Evolutionary conservation across 2,329 filamentous ascomycete species (phyloP).

Genomic region (Delphinella strobiligena): DNA sequence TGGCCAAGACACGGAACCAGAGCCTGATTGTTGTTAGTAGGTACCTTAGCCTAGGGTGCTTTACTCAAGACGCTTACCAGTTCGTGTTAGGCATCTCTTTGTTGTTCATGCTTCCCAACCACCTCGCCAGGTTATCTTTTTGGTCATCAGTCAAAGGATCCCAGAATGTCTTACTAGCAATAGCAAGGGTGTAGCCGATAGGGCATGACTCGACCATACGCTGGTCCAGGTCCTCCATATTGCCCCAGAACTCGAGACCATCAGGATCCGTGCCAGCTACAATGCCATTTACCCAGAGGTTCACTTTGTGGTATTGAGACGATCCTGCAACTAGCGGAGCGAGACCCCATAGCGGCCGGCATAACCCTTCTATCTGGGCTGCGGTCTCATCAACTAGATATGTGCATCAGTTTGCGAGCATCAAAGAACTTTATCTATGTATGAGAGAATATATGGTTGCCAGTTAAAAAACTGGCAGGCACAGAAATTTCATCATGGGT

Average conservation of each 20-base stretch:
- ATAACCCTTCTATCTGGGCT: slow-evolving; percentile 65
- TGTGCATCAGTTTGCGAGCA: too few species aligned
- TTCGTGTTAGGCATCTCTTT: slow-evolving; percentile 62
- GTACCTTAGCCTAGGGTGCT: not conserved
- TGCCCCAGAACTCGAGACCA: slow-evolving; percentile 63
- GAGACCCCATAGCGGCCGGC: slow-evolving; percentile 64
- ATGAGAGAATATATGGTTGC: not conserved
- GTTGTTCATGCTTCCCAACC: slow-evolving; percentile 68
- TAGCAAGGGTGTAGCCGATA: slow-evolving; percentile 61
- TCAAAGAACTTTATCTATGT: too few species aligned
- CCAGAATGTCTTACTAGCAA: slow-evolving; percentile 54
- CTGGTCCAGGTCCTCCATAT: slow-evolving; percentile 64
- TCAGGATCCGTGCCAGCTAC: slow-evolving; percentile 59
- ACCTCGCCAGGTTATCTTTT: slow-evolving; percentile 54
- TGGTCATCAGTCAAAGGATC: slow-evolving; percentile 50
- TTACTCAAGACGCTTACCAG: slow-evolving; percentile 28
- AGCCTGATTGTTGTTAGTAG: slow-evolving; percentile 41
- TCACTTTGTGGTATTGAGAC: slow-evolving; percentile 49
- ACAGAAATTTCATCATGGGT: too few species aligned
- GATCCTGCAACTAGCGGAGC: slow-evolving; percentile 58
- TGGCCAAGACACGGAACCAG: slow-evolving; percentile 78
- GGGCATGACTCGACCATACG: slow-evolving; percentile 80
- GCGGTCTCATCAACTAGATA: slow-evolving; percentile 63
- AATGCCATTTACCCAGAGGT: slow-evolving; percentile 59
- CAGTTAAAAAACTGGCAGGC: too few species aligned